Base-by-base conservation (phyloP, 495 filamentous ascomycete genomes). In the Podospora comata region DNA sequence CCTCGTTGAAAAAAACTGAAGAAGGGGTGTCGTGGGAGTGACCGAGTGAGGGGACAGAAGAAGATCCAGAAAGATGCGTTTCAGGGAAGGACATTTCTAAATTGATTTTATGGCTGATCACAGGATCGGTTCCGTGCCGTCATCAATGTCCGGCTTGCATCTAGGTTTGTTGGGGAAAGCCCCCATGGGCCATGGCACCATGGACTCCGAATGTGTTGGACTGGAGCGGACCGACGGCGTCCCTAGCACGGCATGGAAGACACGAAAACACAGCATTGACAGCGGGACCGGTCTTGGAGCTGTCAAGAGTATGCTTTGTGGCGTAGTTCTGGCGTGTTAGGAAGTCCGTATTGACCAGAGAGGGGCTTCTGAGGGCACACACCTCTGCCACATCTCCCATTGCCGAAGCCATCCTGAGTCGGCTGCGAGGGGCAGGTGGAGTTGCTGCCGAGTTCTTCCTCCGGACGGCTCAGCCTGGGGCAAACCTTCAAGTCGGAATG, bases 161-260 rank as follows among this genome's bases (percentile, higher is more conserved):
- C 23, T 11, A 58, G 58, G 28, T 66, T 58, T 66, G 64, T 60
- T 66, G 55, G 34, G 64, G 6, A 26, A 48, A 16, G 57, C 55
- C 27, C 44, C 11, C 32, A 23, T 23, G 23, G 23, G 23, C 23
- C 23, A 23, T 23, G 54, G 55, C 64, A 66, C 60, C 64, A 66
- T 60, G 23, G 57, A 19, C 6, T 20, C 58, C 27, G 23, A 9
- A 15, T n/a, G 19, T 26, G 55, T 19, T 58, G 39, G 39, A 3
- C 39, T 58, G 55, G 23, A 26, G 55, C 5, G n/a, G 23, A 18
- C 23, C 55, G 55, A 20, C 23, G 55, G 55, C 55, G 55, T 58
- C 55, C 55, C 23, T 58, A 58, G 55, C 23, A 58, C 6, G 55
- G 55, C n/a, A 58, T 58, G n/a, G 13, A 19, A 15, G 23, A 58